These are phyloP conservation scores for Crithidia fasciculata DNA, from an alignment of 208 protist genomes.

Conservation along the genomic window DNA sequence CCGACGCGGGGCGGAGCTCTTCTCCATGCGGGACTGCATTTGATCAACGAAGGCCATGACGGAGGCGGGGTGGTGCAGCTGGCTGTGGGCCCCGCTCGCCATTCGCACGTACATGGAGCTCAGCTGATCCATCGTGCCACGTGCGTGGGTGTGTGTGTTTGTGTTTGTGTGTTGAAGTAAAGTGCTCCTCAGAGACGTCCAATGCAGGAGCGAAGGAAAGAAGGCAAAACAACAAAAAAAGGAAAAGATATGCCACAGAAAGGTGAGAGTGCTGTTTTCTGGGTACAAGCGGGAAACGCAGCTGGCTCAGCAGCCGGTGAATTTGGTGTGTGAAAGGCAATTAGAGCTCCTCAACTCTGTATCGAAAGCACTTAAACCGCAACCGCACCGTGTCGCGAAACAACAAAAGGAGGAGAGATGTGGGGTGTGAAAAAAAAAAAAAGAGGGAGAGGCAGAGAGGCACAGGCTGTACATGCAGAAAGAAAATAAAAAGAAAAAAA, in stretches of 20 bases:
- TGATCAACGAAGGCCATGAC: constrained; percentile 78
- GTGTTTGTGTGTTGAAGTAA: background rate
- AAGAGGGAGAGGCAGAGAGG: background rate
- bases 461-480: constrained; percentile 2
- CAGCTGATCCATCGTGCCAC: constrained; percentile 73
- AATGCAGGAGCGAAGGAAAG: background rate
- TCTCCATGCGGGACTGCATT: constrained; percentile 69
- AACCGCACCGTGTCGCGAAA: too few species aligned
- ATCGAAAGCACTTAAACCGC: too few species aligned
- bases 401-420: too few species aligned
- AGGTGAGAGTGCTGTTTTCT: too few species aligned
- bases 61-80: constrained; percentile 69
- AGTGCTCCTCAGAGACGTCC: background rate
- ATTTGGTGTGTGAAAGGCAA: too few species aligned
- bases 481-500: constrained; percentile 8
- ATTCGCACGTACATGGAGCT: constrained; percentile 80
- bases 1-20: constrained; percentile 71
- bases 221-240: background rate
- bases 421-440: constrained; percentile 1
- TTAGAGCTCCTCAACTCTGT: too few species aligned
- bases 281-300: too few species aligned
- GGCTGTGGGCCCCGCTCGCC: constrained; percentile 64
- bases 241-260: background rate
- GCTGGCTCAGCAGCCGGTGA: too few species aligned
- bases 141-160: background rate